Evolutionary conservation across 164 flowering plant genomes (phyloP), one percentile per base, ranked within the genome.

Genomic region (Vitis rotundifolia): DNA sequence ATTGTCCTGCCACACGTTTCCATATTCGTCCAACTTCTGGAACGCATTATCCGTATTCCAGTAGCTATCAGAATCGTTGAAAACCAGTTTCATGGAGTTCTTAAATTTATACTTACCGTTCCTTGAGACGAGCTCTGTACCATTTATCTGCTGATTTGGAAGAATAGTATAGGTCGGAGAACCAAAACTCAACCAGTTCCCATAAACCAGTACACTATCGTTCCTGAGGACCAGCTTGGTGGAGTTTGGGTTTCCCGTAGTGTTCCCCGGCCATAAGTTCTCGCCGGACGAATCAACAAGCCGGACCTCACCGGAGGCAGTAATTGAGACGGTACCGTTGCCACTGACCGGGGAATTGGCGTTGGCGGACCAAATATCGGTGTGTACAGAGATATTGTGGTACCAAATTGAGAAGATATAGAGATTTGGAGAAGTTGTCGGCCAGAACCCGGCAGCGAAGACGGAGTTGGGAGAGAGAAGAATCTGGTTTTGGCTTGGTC

Each of bases 361-460:
- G 52, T 75, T 81, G 37, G 81, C 76, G 0, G 88, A 82, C 92
- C 92, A 90, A 15, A 86, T 82, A 12, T 75, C 61, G 37, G 83
- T 70, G 6, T 2, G 47, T n/a, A 37, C 13, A 6, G 76, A 53
- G 67, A 73, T 54, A 67, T 78, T 76, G 59, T 15, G 49, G 81
- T 75, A 87, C 91, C 89, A 89, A 49, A 91, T 60, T 0, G 91
- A 83, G 86, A 91, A 91, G 68, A 56, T 75, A 73, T 67, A 89
- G 69, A 37, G 80, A 9, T 55, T 48, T 16, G 70, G 66, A 13
- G 88, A 65, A 13, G 31, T 55, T 49, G 66, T 8, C 0, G 72
- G 73, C 8, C 11, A 78, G 70, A 91, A 91, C 0, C 94, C 94
- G 18, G 97, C 93, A 37, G 90, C 81, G 74, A 91, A 91, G 74